Percentiles rank a stretch among this genome's conserved stretches.
Evolutionary conservation across 495 filamentous ascomycete genomes (phyloP).

Genomic region (Niebla homalea): DNA sequence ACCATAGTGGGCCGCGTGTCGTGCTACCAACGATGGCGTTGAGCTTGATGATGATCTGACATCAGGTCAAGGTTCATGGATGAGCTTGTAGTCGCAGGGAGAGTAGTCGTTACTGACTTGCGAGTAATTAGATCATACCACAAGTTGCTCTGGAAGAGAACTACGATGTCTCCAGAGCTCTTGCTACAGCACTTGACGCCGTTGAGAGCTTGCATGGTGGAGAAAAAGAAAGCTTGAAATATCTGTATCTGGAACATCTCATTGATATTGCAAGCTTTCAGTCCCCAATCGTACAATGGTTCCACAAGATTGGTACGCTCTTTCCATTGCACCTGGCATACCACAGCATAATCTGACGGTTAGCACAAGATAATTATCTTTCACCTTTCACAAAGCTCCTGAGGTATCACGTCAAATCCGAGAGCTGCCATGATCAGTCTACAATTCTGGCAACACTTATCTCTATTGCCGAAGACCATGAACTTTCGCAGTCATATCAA

Average conservation of each 20-base stretch:
- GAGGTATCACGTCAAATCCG: conserved; percentile 35
- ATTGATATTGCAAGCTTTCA: conserved; percentile 55
- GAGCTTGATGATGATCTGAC: no score
- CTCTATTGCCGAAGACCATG: conserved; percentile 35
- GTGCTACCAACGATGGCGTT: no score
- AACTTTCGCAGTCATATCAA: conserved; percentile 30
- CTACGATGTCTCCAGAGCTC: conserved; percentile 66
- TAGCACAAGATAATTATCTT: conserved; percentile 13
- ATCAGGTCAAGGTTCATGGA: no score
- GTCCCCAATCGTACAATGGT: conserved; percentile 77
- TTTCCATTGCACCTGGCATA: neutral
- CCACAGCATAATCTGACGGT: no score
- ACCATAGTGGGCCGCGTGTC: no score
- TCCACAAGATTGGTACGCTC: conserved; percentile 43
- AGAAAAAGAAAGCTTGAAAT: conserved; percentile 36
- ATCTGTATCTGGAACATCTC: conserved; percentile 61
- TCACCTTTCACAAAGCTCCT: conserved; percentile 56
- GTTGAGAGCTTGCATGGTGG: conserved; percentile 23
- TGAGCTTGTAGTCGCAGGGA: no score
- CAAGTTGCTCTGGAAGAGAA: conserved; percentile 67
- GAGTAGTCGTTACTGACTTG: no score
- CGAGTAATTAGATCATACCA: conserved; percentile 39
- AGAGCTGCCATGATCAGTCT: conserved; percentile 16
- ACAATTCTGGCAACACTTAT: neutral
- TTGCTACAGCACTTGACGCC: conserved; percentile 50